Evolutionary conservation across 2,329 filamentous ascomycete species (phyloP), one percentile per base, ranked within the genome.

Genomic region (Ascochyta koolunga): DNA sequence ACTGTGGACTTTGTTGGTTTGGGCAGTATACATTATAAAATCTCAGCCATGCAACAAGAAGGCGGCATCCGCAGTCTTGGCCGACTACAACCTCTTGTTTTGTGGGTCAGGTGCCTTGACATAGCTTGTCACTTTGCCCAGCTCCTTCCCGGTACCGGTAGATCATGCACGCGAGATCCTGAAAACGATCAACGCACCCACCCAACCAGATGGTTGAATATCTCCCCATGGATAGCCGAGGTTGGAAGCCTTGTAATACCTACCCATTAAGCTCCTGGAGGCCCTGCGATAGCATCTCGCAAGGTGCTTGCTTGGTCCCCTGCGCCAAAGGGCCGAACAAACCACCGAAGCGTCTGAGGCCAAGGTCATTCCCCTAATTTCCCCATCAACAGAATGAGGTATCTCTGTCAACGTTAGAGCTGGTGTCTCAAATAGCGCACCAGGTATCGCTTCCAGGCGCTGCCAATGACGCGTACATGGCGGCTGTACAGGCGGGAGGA

Each of bases 321-420:
- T 16, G 8, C n/a, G 50, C 50, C 38, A 48, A 48, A 54, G 50
- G 44, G 31, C 43, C 19, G 18, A 46, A 13, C 29, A 49, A 41
- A 29, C 22, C 16, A 41, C 38, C 37, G 44, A 40, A 38, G 5
- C 6, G 16, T 19, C 11, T 19, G 13, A 38, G 16, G 50, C 50
- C 38, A 48, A 48, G 50, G 36, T 6, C 16, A 41, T 4, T 35
- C 40, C 21, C 41, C 35, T 21, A 45, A 18, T 40, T 16, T 29
- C 19, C 32, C 47, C 24, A 41, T 33, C 19, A 42, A 2, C 19
- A 11, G 18, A 29, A 36, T 22, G 11, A 18, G n/a, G 8, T 25
- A 21, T 39, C 21, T 24, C 16, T 31, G 24, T 38, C 7, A 24
- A 15, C 13, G 5, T 5, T 16, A 38, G 24, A 44, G 13, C 21